Conservation (phyloP, 306 rosid species). For the Glycine tomentella region DNA sequence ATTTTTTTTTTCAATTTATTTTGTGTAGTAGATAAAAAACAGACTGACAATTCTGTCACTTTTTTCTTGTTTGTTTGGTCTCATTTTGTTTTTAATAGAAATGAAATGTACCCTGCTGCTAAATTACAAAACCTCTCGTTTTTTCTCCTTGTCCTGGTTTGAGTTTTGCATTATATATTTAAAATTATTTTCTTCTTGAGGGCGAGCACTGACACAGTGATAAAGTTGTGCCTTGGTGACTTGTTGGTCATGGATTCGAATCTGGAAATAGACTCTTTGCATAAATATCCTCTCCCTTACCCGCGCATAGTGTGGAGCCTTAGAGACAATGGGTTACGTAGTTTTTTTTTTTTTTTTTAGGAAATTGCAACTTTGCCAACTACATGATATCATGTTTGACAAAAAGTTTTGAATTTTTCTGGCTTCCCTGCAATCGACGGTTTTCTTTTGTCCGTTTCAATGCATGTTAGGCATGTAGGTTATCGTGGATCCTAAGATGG, state of each 20-base stretch:
- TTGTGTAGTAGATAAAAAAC: background rate
- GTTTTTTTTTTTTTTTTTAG: background rate
- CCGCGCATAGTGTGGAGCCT: no score
- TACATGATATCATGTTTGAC: slow-evolving; percentile 29
- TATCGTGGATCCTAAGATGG: slow-evolving; percentile 33
- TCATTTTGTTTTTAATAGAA: background rate
- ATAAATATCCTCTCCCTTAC: no score
- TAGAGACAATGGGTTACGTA: no score
- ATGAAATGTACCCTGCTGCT: slow-evolving; percentile 21
- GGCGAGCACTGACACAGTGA: no score
- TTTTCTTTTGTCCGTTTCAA: background rate
- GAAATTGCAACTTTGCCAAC: slow-evolving; percentile 23
- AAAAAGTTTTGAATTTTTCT: background rate
- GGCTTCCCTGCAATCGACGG: no score
- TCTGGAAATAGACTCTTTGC: no score
- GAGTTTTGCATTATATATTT: slow-evolving; percentile 10
- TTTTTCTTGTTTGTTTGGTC: slow-evolving; percentile 7
- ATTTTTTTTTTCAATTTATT: background rate
- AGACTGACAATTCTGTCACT: background rate
- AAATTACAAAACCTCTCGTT: slow-evolving; percentile 25
- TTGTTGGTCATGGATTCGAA: no score
- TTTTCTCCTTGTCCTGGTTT: slow-evolving; percentile 28
- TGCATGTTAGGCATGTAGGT: slow-evolving; percentile 32
- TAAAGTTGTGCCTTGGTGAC: no score
- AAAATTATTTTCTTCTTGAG: background rate